Evolutionary conservation across 192 early-diverging fungal species (phyloP), one percentile per base, ranked within the genome.

Genomic region (Gamsiella multidivaricata): DNA sequence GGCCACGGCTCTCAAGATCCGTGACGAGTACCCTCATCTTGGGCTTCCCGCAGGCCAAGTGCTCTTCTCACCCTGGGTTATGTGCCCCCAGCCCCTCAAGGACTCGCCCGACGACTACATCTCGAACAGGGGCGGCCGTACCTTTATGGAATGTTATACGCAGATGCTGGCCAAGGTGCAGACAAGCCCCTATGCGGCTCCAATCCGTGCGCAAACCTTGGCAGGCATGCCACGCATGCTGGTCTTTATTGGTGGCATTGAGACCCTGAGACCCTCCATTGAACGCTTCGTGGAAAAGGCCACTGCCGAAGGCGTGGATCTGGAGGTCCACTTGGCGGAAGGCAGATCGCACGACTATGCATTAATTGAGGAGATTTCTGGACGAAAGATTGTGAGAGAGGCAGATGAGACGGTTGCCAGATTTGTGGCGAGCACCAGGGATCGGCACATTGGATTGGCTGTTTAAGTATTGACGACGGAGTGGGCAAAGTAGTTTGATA

Each of bases 31-130:
- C 54, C 60, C 65, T 5, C 18, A 69, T 3, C 15, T 78, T 18
- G 60, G 54, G 9, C 20, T 69, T 8, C 65, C 74, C 12, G 74
- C 74, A 17, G 74, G 47, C 15, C 74, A 78, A 25, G 61, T 78
- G 23, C 54, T 78, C 25, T 69, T 78, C 65, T 78, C 74, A 2
- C 74, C 74, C 18, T 78, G 65, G 65, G 74, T 78, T 6, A 68
- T 69, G 65, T 78, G 74, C 22, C 65, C 74, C 17, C 47, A 69
- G 17, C 74, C 65, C 17, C 15, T 69, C 53, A 68, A 69, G 58
- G 54, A 55, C 37, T 57, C 34, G 7, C 20, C 36, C 0, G 50
- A 78, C 32, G 74, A 78, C 34, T 78, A 78, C 18, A 69, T 78
- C 54, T 37, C 54, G n/a, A 26, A 26, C n/a, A 0, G 23, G 0